Evolutionary conservation across 192 early-diverging fungal species (phyloP).

Genomic region (Podila minutissima): DNA sequence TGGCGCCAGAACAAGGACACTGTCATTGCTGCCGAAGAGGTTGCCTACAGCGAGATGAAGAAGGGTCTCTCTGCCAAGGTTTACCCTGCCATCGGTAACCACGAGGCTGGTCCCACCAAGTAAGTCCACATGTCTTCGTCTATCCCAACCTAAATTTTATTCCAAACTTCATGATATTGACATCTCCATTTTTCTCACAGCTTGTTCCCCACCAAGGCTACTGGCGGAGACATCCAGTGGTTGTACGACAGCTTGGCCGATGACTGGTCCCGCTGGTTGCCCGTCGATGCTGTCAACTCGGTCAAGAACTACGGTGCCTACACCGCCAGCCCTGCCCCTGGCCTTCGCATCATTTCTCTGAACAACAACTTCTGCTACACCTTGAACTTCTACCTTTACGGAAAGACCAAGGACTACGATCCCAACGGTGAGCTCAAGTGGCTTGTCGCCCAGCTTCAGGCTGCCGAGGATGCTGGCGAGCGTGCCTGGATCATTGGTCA

Average conservation of each 20-base stretch:
- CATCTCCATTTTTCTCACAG: background rate
- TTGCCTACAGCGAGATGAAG: constrained; percentile 47
- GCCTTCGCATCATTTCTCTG: constrained; percentile 59
- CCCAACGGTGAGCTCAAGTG: constrained; percentile 62
- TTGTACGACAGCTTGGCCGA: constrained; percentile 58
- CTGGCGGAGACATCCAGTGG: constrained; percentile 53
- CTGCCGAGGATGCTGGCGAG: constrained; percentile 61
- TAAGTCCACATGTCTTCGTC: background rate
- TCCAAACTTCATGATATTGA: background rate
- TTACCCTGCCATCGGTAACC: constrained; percentile 66
- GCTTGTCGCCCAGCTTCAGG: constrained; percentile 59
- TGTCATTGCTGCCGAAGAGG: constrained; percentile 42
- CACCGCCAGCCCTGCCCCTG: constrained; percentile 53
- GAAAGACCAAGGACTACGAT: constrained; percentile 52
- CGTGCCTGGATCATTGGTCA: constrained; percentile 70
- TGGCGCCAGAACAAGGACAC: constrained; percentile 58
- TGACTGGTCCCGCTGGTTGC: constrained; percentile 63
- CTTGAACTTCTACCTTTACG: constrained; percentile 64
- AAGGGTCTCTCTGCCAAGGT: constrained; percentile 39
- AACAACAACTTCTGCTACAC: constrained; percentile 72
- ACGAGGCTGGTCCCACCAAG: constrained; percentile 63
- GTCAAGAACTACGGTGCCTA: constrained; percentile 61
- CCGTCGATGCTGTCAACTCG: constrained; percentile 44
- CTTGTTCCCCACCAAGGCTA: constrained; percentile 41
- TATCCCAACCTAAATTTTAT: too few species aligned